Evolutionary conservation across 108 stramenopile species (phyloP).

Genomic region (Craspedostauros australis): DNA sequence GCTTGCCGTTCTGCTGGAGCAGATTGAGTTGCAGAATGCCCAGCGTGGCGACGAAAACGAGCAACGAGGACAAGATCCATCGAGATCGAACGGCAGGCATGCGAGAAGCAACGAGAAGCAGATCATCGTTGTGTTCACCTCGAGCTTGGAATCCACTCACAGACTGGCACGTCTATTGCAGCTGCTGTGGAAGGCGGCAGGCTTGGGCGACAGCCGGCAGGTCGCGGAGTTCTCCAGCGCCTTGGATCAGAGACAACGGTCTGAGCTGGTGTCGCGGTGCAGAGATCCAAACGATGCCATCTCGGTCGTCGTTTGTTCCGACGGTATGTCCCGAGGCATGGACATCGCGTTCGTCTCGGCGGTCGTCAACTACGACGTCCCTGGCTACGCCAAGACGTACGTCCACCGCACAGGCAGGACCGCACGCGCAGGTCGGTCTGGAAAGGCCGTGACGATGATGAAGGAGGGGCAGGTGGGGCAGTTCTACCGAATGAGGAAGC

Average conservation of each 20-base stretch:
- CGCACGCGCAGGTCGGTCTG: conserved; percentile 66
- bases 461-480: conserved; percentile 58
- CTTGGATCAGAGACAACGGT: conserved; percentile 55
- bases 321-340: conserved; percentile 86
- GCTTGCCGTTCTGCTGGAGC: conserved; percentile 71
- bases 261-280: conserved; percentile 56
- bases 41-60: too few relatives aligned
- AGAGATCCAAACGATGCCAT: conserved; percentile 36
- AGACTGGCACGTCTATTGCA: conserved; percentile 84
- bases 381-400: conserved; percentile 76
- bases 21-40: conserved; percentile 21
- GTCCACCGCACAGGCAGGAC: conserved; percentile 83
- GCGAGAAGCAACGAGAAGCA: not conserved
- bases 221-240: conserved; percentile 75
- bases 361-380: conserved; percentile 82
- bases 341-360: conserved; percentile 53
- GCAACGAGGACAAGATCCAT: conserved; percentile 6
- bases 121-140: conserved; percentile 85
- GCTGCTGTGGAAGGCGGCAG: conserved; percentile 58
- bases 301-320: conserved; percentile 70
- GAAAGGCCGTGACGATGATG: conserved; percentile 61
- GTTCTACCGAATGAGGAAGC: conserved; percentile 52
- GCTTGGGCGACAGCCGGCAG: conserved; percentile 28
- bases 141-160: conserved; percentile 93
- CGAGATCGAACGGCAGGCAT: not conserved